Evolutionary conservation across 306 rosid species (phyloP).

Genomic region (barrel medic (Medicago truncatula)): DNA sequence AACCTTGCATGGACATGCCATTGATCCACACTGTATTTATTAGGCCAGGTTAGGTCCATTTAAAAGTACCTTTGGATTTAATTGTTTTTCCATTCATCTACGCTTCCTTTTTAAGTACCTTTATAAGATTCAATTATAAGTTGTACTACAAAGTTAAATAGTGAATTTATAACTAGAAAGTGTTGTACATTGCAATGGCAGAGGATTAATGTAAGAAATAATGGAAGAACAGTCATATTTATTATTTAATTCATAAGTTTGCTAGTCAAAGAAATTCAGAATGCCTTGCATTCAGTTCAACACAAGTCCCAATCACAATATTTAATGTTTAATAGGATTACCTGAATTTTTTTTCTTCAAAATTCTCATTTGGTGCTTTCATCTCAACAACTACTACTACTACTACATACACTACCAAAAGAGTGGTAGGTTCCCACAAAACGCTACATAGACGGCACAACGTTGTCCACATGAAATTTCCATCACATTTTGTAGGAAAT

Average conservation of each 20-base stretch:
- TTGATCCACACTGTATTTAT: too few relatives aligned
- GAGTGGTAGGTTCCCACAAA: constrained; percentile 36
- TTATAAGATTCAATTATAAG: too few relatives aligned
- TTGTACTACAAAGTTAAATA: too few relatives aligned
- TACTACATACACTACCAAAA: background rate
- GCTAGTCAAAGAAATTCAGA: background rate
- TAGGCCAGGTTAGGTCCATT: too few relatives aligned
- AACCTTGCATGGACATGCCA: too few relatives aligned
- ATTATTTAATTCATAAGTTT: background rate
- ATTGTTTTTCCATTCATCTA: too few relatives aligned
- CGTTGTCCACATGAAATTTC: constrained; percentile 42
- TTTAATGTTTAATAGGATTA: background rate
- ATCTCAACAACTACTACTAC: background rate
- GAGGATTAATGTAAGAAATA: too few relatives aligned
- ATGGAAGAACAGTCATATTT: too few relatives aligned
- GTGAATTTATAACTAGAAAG: too few relatives aligned
- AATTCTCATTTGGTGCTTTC: background rate
- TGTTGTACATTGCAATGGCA: too few relatives aligned
- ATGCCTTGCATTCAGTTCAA: background rate
- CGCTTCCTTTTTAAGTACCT: too few relatives aligned
- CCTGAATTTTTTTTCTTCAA: background rate
- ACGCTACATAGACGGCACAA: constrained; percentile 53
- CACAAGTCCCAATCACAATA: constrained; percentile 9
- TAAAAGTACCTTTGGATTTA: too few relatives aligned
- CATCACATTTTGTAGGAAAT: constrained; percentile 1